These are phyloP conservation scores for Cornus suecica DNA, from an alignment of 148 eudicot species.

Conservation along the genomic window DNA sequence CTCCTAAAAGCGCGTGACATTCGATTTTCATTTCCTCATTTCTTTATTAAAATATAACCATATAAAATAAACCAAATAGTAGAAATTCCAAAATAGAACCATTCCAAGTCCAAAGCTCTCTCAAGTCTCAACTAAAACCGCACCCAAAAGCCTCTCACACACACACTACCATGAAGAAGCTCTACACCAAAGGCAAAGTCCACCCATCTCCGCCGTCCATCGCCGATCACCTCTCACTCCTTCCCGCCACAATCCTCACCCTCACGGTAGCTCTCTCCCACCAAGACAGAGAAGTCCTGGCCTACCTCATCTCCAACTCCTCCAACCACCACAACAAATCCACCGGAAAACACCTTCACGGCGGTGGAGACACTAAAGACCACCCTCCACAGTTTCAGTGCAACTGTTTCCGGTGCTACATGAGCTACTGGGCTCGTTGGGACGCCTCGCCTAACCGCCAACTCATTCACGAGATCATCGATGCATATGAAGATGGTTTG, in stretches of 20 bases:
- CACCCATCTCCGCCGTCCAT: slow-evolving; percentile 29
- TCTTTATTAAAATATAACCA: too few relatives aligned
- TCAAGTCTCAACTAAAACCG: background rate
- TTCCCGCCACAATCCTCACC: slow-evolving; percentile 20
- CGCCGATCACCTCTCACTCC: slow-evolving; percentile 21
- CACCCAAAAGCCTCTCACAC: background rate
- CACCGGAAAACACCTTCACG: background rate
- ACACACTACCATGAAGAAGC: slow-evolving; percentile 24
- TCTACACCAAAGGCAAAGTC: slow-evolving; percentile 23
- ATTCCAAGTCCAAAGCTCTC: background rate
- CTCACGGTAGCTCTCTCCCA: slow-evolving; percentile 23
- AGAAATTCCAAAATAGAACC: background rate
- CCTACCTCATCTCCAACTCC: slow-evolving; percentile 25
- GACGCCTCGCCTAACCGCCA: slow-evolving; percentile 28
- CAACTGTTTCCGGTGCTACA: slow-evolving; percentile 32
- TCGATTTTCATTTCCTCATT: background rate
- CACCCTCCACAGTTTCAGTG: slow-evolving; percentile 22
- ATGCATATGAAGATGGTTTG: slow-evolving; percentile 35
- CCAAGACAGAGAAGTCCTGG: slow-evolving; percentile 26
- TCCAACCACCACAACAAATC: background rate
- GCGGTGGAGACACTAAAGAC: background rate
- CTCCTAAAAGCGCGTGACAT: background rate
- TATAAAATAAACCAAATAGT: background rate
- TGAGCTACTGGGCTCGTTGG: slow-evolving; percentile 35
- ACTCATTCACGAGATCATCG: slow-evolving; percentile 28